These are phyloP conservation scores for Aaosphaeria arxii DNA, from an alignment of 2,329 filamentous ascomycete species.

Conservation along the genomic window DNA sequence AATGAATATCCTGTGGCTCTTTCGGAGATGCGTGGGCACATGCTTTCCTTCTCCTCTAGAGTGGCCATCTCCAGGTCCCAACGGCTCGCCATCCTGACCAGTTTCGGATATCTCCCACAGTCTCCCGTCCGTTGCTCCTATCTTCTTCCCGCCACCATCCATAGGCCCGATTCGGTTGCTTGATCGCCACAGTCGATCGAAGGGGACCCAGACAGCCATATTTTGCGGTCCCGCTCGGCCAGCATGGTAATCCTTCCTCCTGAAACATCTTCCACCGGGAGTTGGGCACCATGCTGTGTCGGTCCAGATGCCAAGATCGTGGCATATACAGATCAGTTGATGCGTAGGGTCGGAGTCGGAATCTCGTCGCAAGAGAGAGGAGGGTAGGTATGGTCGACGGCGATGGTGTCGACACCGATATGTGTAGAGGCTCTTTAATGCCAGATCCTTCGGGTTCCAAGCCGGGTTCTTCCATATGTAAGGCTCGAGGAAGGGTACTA, in stretches of 20 bases:
- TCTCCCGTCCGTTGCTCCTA: constrained; percentile 46
- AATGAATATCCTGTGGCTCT: constrained; percentile 53
- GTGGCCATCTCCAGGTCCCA: constrained; percentile 48
- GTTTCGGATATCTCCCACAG: constrained; percentile 57
- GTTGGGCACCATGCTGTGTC: constrained; percentile 62
- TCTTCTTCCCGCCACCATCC: constrained; percentile 18
- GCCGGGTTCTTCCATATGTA: constrained; percentile 41
- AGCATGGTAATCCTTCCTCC: constrained; percentile 56
- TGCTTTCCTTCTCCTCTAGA: constrained; percentile 53
- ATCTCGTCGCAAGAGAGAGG: constrained; percentile 54
- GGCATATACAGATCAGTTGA: constrained; percentile 58
- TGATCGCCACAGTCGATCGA: constrained; percentile 58
- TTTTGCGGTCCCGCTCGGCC: constrained; percentile 54
- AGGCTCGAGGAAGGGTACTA: constrained; percentile 54
- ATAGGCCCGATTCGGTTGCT: constrained; percentile 56
- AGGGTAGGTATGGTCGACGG: constrained; percentile 57
- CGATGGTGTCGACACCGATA: constrained; percentile 63
- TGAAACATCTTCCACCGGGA: constrained; percentile 55
- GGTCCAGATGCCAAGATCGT: constrained; percentile 59
- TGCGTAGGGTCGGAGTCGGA: constrained; percentile 61
- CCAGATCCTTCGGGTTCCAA: constrained; percentile 46
- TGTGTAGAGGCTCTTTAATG: constrained; percentile 59
- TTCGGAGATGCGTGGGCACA: constrained; percentile 52
- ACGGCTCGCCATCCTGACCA: constrained; percentile 53
- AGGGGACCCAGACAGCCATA: constrained; percentile 61